phyloP scores from a whole-genome alignment of 495 filamentous ascomycete species.

The Ascobolus immersus region DNA sequence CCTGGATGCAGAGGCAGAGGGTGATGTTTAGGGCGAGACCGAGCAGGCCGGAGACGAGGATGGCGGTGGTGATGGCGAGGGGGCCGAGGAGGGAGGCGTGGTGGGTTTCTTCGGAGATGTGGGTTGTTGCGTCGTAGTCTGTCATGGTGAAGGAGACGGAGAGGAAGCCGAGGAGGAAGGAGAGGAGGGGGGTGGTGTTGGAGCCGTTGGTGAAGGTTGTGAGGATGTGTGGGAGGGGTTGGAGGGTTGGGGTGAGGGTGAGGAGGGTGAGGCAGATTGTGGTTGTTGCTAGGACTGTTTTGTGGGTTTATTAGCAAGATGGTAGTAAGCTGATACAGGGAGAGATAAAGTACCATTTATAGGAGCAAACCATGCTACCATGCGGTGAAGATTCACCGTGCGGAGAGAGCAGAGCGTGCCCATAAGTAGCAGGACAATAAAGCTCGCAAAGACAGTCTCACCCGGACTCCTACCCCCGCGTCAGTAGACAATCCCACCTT shows the following conservation, averaged over 20 bases:
- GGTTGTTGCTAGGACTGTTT: constrained; percentile 27
- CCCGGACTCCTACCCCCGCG: constrained; percentile 25
- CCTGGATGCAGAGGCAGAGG: constrained; percentile 41
- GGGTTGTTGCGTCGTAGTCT: constrained; percentile 49
- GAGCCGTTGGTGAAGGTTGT: constrained; percentile 13
- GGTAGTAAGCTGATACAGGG: background rate
- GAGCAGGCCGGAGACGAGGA: constrained; percentile 36
- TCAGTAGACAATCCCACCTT: background rate
- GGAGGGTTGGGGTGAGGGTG: constrained; percentile 32
- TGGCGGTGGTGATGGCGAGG: constrained; percentile 35
- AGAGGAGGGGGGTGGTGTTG: constrained; percentile 9
- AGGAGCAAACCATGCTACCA: constrained; percentile 45
- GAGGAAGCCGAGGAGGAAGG: constrained; percentile 25
- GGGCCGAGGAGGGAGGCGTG: constrained; percentile 42
- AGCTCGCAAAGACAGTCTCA: constrained; percentile 36
- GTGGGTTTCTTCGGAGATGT: constrained; percentile 53
- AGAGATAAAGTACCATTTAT: constrained; percentile 36
- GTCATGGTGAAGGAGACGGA: constrained; percentile 57
- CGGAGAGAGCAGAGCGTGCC: constrained; percentile 40
- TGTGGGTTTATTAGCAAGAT: constrained; percentile 1
- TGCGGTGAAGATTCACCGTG: constrained; percentile 34
- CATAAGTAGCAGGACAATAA: constrained; percentile 30
- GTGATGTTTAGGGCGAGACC: constrained; percentile 42
- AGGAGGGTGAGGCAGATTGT: constrained; percentile 37
- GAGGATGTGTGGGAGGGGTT: too few species aligned